Evolutionary conservation across 1,284 basidiomycete genomes (phyloP), one percentile per base, ranked within the genome.

Genomic region (Veloporphyrellus conicus): DNA sequence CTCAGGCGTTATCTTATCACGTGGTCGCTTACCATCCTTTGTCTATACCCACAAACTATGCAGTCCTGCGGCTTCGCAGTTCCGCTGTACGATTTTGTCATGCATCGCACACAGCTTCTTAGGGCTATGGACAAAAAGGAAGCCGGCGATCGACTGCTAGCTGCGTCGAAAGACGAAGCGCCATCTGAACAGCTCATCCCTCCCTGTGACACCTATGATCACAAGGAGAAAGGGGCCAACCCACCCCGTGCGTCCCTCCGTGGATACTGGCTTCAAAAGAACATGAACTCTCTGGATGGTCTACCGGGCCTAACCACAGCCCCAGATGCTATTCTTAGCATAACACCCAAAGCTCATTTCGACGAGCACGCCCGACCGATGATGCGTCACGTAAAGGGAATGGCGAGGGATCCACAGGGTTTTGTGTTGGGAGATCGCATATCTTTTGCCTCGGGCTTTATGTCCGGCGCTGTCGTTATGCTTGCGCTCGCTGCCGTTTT

Each of bases 51-150:
- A 34, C 31, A 19, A 29, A 12, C 33, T 25, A 25, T 25, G 8
- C 33, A 80, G 79, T 75, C 76, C 2, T 81, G 79, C 50, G 79
- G 79, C 33, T 80, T 66, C 46, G 70, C 72, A 3, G 72, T 81
- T 27, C 79, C 79, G 3, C 66, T 71, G 50, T 80, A 73, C 59
- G 59, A 66, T 9, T 81, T 74, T 63, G 69, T 71, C 41, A 60
- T 64, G 8, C 67, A 76, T 33, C 73, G 78, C 12, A 69, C 67
- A 43, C 68, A 65, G 20, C 68, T 77, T 10, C 61, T 68, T 33
- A 59, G 63, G 10, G 55, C 49, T 40, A 54, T 57, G 6, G 59
- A 56, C n/a, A 62, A 55, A 48, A 62, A 67, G 19, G 69, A 71
- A 55, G 45, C 45, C 10, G 22, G 37, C 8, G 68, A 72, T 41